Evolutionary conservation across 75 land plant genomes (phyloP).

Genomic region (Selaginella tamariscina): DNA sequence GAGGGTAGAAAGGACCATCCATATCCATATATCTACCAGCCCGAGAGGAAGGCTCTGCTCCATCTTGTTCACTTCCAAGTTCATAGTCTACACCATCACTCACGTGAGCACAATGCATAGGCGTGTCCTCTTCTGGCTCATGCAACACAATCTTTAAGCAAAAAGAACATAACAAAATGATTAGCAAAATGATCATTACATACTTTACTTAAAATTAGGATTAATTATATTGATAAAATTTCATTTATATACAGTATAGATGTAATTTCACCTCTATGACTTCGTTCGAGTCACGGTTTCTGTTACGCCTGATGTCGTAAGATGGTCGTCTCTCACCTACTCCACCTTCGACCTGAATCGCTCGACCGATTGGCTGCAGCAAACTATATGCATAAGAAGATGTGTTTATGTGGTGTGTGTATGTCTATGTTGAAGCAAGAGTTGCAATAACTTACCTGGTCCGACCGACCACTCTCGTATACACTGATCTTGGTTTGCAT

Average conservation of each 20-base stretch:
- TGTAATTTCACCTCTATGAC: constrained; percentile 64
- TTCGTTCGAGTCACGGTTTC: constrained; percentile 80
- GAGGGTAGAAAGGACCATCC: background rate
- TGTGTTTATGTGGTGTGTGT: too few relatives aligned
- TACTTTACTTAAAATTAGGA: background rate
- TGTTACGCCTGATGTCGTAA: constrained; percentile 50
- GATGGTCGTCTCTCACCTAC: constrained; percentile 77
- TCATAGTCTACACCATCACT: constrained; percentile 15
- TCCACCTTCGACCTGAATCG: constrained; percentile 85
- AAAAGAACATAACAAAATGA: background rate
- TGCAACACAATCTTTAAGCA: constrained; percentile 51
- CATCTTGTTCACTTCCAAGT: constrained; percentile 17
- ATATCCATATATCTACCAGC: background rate
- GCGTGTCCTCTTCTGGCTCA: constrained; percentile 36
- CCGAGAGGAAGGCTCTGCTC: constrained; percentile 15
- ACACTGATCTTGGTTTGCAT: constrained; percentile 98
- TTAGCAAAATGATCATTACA: background rate
- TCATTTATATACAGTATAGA: too few relatives aligned
- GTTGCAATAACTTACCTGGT: constrained; percentile 61
- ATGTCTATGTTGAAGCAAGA: too few relatives aligned
- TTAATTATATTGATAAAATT: background rate
- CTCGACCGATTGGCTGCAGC: constrained; percentile 75
- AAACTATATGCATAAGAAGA: background rate
- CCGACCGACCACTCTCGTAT: constrained; percentile 85
- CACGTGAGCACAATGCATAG: constrained; percentile 22